Percentiles rank a stretch among this genome's conserved stretches.
Evolutionary conservation across 768 basidiomycete species (phyloP).

Genomic region (Leccinum longicurvipes): DNA sequence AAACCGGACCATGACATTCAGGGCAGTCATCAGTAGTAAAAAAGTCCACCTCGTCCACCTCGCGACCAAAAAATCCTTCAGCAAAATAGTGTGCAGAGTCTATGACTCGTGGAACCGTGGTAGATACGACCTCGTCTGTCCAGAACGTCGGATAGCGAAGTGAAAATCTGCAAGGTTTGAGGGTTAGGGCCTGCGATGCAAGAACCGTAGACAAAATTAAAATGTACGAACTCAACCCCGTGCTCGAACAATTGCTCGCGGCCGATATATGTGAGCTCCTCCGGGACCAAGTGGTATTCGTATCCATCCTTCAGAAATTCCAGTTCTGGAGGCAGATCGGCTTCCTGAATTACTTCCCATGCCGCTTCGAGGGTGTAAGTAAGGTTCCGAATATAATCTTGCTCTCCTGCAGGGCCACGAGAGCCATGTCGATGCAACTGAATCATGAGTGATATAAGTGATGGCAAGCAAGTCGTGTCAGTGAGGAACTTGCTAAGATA

Average conservation of each 20-base stretch:
- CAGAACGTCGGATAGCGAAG: constrained; percentile 19
- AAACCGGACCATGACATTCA: constrained; percentile 27
- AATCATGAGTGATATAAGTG: background rate
- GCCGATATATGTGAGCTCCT: constrained; percentile 37
- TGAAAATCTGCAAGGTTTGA: constrained; percentile 15
- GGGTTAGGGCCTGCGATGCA: too few relatives aligned
- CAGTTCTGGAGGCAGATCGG: constrained; percentile 31
- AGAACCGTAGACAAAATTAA: background rate
- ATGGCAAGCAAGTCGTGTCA: background rate
- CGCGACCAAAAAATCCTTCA: too few relatives aligned
- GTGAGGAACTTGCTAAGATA: constrained; percentile 31
- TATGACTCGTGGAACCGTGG: too few relatives aligned
- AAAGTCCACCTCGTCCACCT: too few relatives aligned
- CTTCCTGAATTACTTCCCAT: constrained; percentile 20
- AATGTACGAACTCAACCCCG: constrained; percentile 33
- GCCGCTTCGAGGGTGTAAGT: constrained; percentile 28
- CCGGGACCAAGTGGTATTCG: constrained; percentile 29
- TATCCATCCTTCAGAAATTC: constrained; percentile 39
- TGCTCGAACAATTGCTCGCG: constrained; percentile 38
- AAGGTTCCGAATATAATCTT: constrained; percentile 30
- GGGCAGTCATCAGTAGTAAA: too few relatives aligned
- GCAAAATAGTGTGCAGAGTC: too few relatives aligned
- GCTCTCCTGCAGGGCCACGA: too few relatives aligned
- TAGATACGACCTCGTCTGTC: constrained; percentile 12
- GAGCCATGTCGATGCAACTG: constrained; percentile 44